phyloP scores from a whole-genome alignment of 2,329 filamentous ascomycete genomes.

The Paracorniculantispora psalliotae region DNA sequence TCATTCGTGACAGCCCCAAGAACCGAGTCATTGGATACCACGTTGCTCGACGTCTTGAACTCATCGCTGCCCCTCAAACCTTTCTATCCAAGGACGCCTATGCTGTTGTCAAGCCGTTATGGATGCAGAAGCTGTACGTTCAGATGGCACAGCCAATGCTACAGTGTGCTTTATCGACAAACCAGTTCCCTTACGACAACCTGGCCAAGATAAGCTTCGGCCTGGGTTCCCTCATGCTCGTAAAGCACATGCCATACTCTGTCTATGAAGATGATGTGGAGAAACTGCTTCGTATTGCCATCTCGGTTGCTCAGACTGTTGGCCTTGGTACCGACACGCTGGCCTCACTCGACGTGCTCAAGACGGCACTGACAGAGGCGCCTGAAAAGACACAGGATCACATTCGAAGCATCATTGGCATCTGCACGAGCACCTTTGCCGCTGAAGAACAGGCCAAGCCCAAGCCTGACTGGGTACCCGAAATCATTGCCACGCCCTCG shows the following conservation, averaged over 20 bases:
- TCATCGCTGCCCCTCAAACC: conserved; percentile 36
- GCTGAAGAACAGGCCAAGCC: conserved; percentile 25
- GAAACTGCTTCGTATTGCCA: conserved; percentile 43
- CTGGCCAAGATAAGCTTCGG: conserved; percentile 36
- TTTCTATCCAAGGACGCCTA: conserved; percentile 37
- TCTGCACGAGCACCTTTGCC: conserved; percentile 35
- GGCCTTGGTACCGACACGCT: conserved; percentile 39
- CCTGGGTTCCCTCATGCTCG: conserved; percentile 43
- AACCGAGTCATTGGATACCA: conserved; percentile 31
- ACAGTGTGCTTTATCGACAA: conserved; percentile 28
- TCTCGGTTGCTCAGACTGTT: conserved; percentile 41
- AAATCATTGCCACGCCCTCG: conserved; percentile 18
- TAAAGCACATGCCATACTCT: conserved; percentile 44
- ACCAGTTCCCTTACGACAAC: conserved; percentile 20
- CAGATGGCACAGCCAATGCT: conserved; percentile 43
- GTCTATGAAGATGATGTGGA: conserved; percentile 49
- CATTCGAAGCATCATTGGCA: conserved; percentile 43
- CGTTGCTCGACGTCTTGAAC: conserved; percentile 38
- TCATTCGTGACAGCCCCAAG: conserved; percentile 31
- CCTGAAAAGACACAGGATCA: conserved; percentile 43
- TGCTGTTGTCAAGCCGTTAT: conserved; percentile 40
- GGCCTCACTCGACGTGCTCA: conserved; percentile 44
- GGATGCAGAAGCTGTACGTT: conserved; percentile 46
- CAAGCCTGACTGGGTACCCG: conserved; percentile 27
- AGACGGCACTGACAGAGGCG: conserved; percentile 42